These are phyloP conservation scores for Salix viminalis DNA, from an alignment of 345 rosid genomes.

Conservation along the genomic window DNA sequence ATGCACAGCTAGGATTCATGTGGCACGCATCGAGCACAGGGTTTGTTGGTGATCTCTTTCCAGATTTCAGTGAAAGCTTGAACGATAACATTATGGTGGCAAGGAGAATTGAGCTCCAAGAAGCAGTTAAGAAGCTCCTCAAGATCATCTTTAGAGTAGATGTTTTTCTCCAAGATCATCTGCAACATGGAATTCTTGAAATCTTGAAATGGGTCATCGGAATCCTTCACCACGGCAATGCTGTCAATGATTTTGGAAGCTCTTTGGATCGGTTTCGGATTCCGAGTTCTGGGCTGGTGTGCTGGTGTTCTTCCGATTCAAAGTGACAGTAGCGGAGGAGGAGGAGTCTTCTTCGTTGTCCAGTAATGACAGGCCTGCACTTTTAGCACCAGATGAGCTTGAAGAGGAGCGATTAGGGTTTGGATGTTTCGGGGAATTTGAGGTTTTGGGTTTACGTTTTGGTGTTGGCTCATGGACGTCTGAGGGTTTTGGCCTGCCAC, in stretches of 20 bases:
- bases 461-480: constrained; percentile 37
- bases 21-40: background rate
- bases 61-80: constrained; percentile 50
- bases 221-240: constrained; percentile 45
- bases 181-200: constrained; percentile 52
- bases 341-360: constrained; percentile 2
- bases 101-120: constrained; percentile 43
- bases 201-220: constrained; percentile 45
- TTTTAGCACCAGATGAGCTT: background rate
- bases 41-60: constrained; percentile 8
- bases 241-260: constrained; percentile 30
- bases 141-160: constrained; percentile 37
- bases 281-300: constrained; percentile 14
- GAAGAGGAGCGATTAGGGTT: background rate
- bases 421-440: background rate
- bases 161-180: constrained; percentile 52
- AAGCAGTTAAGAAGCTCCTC: constrained; percentile 51
- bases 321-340: constrained; percentile 26
- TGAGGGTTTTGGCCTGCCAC: constrained; percentile 29
- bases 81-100: constrained; percentile 38
- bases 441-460: constrained; percentile 11
- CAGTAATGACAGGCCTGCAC: background rate
- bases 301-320: constrained; percentile 6
- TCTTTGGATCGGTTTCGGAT: constrained; percentile 15
- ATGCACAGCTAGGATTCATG: background rate